phyloP scores from a whole-genome alignment of 768 basidiomycete species.

The Mrakia gelida region DNA sequence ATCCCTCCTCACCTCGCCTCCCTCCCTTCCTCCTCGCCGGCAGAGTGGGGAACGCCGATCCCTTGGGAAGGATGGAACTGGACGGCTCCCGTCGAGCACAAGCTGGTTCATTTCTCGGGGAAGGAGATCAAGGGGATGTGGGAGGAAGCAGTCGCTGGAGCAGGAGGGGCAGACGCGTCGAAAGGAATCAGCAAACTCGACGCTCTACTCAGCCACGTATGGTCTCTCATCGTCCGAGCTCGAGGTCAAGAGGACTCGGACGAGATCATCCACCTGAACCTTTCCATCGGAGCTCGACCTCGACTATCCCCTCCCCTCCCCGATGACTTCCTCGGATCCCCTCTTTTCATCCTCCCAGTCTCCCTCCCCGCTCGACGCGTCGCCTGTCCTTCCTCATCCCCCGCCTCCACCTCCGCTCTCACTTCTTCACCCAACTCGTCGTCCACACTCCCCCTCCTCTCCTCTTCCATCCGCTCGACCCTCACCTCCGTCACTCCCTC shows the following conservation, averaged over 20 bases:
- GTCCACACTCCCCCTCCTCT: background rate
- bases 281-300: constrained; percentile 22
- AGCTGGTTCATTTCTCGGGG: constrained; percentile 24
- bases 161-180: no score
- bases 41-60: constrained; percentile 11
- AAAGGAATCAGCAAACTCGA: constrained; percentile 22
- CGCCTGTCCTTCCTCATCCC: no score
- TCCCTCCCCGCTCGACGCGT: background rate
- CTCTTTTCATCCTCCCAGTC: constrained; percentile 10
- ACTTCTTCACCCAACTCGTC: no score
- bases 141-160: background rate
- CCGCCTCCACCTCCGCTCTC: no score
- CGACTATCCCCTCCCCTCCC: constrained; percentile 6
- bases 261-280: constrained; percentile 18
- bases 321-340: constrained; percentile 17
- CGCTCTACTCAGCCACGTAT: constrained; percentile 26
- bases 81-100: constrained; percentile 16
- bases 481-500: background rate
- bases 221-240: constrained; percentile 24
- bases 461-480: background rate
- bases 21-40: background rate
- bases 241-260: background rate
- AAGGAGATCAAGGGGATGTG: constrained; percentile 15
- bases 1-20: background rate
- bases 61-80: constrained; percentile 31